Base-by-base conservation (phyloP, 345 rosid species). In the Laguncularia racemosa region DNA sequence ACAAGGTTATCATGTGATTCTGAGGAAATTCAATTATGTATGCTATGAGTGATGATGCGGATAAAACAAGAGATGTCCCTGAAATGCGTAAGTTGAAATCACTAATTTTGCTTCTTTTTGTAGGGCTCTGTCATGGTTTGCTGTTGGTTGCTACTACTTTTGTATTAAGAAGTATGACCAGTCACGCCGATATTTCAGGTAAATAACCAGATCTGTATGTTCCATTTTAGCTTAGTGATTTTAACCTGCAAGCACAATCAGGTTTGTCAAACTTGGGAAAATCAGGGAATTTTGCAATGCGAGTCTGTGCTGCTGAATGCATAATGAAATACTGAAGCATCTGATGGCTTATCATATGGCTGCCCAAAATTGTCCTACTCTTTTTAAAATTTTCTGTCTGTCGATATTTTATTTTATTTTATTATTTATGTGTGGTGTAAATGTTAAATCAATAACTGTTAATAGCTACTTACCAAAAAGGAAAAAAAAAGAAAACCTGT, bases 141-240 rank as follows among this genome's bases (percentile, higher is more conserved):
- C 67, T 52, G 73, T 63, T n/a, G 73, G 81, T 54, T 76, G 81
- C 59, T 76, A 77, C 66, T 73, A 77, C 69, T 71, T 55, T 18
- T 73, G 95, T 76, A 84, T 89, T 75, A 89, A 85, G 81, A 93
- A 93, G 72, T 84, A 83, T 78, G 84, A 75, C 59, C 95, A 82
- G 76, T 81, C 99, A 46, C 88, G 89, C 20, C 83, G 89, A 28
- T 88, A 85, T 78, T 93, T 87, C 78, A 82, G 90, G 99, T 90
- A 84, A 75, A 56, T 26, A 48, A 64, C 46, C 15, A 19, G 2
- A 19, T 51, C 8, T 15, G n/a, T 21, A 51, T 14, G 14, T 12
- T 23, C 28, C 28, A 23, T 23, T 23, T 18, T 21, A 15, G 28
- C 54, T 16, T 12, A 50, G 17, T 18, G 9, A 14, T 9, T n/a